A percentile compares a stretch with the other conserved stretches of the same genome.
These are phyloP conservation scores for Lachancea quebecensis DNA, from an alignment of 805 yeast species.

Conservation along the genomic window DNA sequence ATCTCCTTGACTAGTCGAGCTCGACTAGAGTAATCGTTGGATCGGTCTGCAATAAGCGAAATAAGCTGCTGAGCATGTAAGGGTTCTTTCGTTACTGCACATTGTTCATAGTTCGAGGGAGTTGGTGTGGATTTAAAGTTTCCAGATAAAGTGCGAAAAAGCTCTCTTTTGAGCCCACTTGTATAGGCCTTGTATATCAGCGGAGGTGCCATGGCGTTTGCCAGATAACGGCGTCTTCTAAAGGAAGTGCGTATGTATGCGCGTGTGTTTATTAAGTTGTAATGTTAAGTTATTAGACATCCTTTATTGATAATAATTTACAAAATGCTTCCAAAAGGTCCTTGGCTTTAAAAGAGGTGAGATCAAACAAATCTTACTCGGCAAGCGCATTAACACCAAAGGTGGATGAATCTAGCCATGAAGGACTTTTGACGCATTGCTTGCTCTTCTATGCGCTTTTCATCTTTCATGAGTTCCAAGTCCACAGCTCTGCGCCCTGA, in stretches of 20 bases:
- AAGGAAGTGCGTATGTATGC: too few relatives aligned
- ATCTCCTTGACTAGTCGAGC: constrained; percentile 47
- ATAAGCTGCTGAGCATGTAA: constrained; percentile 11
- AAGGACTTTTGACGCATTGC: constrained; percentile 36
- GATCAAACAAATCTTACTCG: neutral
- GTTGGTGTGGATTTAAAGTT: constrained; percentile 2
- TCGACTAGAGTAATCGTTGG: constrained; percentile 22
- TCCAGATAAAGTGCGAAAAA: constrained; percentile 6
- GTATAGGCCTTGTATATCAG: constrained; percentile 5
- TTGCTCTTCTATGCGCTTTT: constrained; percentile 41
- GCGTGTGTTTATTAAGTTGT: too few relatives aligned
- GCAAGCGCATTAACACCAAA: constrained; percentile 38
- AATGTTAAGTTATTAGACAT: too few relatives aligned
- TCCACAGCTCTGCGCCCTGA: constrained; percentile 52
- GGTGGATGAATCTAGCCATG: constrained; percentile 34
- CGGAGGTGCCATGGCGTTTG: constrained; percentile 8
- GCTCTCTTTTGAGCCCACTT: constrained; percentile 7
- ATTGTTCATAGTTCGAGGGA: neutral
- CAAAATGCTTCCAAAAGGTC: neutral
- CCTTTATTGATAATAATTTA: too few relatives aligned
- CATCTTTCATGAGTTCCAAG: constrained; percentile 42
- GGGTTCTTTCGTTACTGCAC: constrained; percentile 1
- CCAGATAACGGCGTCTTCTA: too few relatives aligned
- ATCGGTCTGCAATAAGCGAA: constrained; percentile 8
- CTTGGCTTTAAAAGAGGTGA: neutral